phyloP scores from a whole-genome alignment of 352 stramenopile genomes.

The Phytopythium helicoides region DNA sequence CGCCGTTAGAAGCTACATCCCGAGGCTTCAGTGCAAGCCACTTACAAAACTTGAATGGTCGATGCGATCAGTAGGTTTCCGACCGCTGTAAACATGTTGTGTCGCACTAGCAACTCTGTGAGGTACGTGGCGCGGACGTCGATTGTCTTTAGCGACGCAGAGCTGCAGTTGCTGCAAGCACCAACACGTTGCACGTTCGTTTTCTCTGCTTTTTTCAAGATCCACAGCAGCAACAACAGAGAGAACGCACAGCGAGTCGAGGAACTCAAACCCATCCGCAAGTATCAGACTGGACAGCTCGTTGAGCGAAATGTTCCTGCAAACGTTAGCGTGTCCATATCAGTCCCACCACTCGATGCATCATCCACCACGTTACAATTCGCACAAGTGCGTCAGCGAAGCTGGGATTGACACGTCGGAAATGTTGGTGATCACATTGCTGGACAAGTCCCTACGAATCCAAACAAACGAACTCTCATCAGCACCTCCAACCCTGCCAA shows the following conservation, averaged over 20 bases:
- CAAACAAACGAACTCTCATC: background rate
- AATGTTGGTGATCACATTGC: background rate
- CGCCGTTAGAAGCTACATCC: background rate
- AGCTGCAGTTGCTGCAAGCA: conserved; percentile 18
- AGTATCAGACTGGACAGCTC: background rate
- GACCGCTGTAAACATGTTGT: conserved; percentile 27
- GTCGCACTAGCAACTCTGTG: conserved; percentile 13
- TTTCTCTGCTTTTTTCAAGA: too few species aligned
- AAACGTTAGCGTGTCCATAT: background rate
- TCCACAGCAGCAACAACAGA: background rate
- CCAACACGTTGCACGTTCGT: background rate
- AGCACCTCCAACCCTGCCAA: background rate
- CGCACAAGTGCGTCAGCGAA: conserved; percentile 1
- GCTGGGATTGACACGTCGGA: background rate
- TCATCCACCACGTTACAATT: background rate
- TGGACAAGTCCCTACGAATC: background rate
- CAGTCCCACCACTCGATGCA: background rate
- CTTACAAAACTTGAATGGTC: conserved; percentile 26
- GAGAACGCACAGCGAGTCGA: conserved; percentile 1
- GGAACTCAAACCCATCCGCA: background rate
- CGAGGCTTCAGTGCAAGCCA: too few species aligned
- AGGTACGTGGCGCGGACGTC: conserved; percentile 24
- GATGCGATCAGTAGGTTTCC: conserved; percentile 16
- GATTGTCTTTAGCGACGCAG: conserved; percentile 22
- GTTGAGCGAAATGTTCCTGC: conserved; percentile 7